Percentiles rank a stretch among this genome's conserved stretches.
phyloP scores from a whole-genome alignment of 2,329 filamentous ascomycete genomes.

The Neophaeococcomyces mojaviensis region DNA sequence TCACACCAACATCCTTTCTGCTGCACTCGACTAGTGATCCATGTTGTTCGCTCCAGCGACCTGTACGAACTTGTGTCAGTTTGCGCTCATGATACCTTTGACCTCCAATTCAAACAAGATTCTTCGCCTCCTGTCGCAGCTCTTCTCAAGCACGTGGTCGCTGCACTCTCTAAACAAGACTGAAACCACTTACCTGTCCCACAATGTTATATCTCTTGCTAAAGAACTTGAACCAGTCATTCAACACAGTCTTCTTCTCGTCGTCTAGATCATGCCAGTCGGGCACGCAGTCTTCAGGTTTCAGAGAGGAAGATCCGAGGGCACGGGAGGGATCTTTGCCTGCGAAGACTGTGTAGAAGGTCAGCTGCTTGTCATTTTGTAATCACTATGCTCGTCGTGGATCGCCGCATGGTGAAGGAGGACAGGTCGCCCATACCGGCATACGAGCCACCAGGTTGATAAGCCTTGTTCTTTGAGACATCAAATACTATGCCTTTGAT shows the following conservation, averaged over 20 bases:
- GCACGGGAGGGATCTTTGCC: conserved; percentile 94
- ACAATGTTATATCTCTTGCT: conserved; percentile 88
- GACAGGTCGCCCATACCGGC: conserved; percentile 52
- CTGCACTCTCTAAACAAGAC: neutral
- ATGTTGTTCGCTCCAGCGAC: conserved; percentile 19
- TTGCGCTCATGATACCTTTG: too few species aligned
- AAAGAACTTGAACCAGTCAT: conserved; percentile 96
- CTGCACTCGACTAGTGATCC: too few species aligned
- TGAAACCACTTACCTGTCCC: conserved; percentile 32
- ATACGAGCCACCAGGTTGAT: conserved; percentile 75
- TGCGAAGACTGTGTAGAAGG: conserved; percentile 64
- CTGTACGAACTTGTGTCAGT: conserved; percentile 4
- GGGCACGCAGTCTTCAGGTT: conserved; percentile 70
- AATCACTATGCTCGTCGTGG: neutral
- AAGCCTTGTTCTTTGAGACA: conserved; percentile 81
- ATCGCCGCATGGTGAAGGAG: too few species aligned
- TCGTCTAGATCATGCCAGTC: conserved; percentile 79
- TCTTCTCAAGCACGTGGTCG: neutral
- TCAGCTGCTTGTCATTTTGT: neutral
- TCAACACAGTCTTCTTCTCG: conserved; percentile 73
- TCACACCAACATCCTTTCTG: too few species aligned
- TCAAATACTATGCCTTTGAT: conserved; percentile 91
- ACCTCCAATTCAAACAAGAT: too few species aligned
- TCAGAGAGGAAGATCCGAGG: conserved; percentile 77
- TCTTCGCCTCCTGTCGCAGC: neutral